Base-by-base conservation (phyloP, 2,329 filamentous ascomycete species). In the Fusarium hainanense region DNA sequence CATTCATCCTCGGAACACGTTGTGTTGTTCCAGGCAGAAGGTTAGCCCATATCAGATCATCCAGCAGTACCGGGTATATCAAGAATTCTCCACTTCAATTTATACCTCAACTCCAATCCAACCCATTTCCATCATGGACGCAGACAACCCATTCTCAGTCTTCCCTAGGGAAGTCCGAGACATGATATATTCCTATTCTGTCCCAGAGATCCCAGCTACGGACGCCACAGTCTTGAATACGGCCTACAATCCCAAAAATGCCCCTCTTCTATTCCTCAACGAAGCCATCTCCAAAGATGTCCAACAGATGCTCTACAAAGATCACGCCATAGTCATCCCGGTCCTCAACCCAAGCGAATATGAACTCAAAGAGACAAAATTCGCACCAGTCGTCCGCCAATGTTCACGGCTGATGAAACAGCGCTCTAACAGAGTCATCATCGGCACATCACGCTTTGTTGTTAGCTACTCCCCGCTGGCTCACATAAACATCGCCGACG, bases 361-460 rank as follows among this genome's bases (percentile, higher is more conserved):
- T 14, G 30, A 43, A 5, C 4, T 44, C 13, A 32, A 20, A 14
- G 11, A 37, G 18, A n/a, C 7, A 12, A 10, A n/a, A 1, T 20
- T 41, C 1, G 14, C 23, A 1, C 40, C 18, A 1, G 16, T 7
- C 1, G 14, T 49, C 16, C 4, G 30, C 4, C 20, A 46, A 0
- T 64, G 58, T 1, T 64, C 50, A 6, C 7, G 12, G 2, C 21
- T 56, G 13, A 64, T 64, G 59, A 41, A 44, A 23, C 28, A 58
- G n/a, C 25, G 30, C 34, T 28, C 58, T 7, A 12, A 46, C 0
- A 46, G 23, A 2, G 21, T 64, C 9, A 27, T 58, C 4, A 23
- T 49, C 8, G 55, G 37, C 27, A 59, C 50, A 40, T 44, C 18
- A 0, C 40, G 43, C 23, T 44, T 44, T 0, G 4, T 4, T 9